Conservation (phyloP, 1,284 basidiomycete genomes). For the Cystobasidium pallidum region DNA sequence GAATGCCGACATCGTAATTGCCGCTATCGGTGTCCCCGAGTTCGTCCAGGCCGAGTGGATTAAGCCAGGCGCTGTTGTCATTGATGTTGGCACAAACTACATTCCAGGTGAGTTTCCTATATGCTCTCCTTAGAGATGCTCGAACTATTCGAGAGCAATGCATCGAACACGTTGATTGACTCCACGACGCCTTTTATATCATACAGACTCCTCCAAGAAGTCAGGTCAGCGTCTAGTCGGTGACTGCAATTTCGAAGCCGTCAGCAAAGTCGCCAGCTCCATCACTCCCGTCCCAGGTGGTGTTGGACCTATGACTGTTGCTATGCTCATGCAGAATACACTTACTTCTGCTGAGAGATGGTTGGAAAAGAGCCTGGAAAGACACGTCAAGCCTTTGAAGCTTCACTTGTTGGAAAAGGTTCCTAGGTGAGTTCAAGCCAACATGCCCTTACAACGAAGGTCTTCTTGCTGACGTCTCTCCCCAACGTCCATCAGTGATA, state of each 20-base stretch:
- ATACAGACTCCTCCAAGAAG: constrained; percentile 82
- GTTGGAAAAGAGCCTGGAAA: constrained; percentile 69
- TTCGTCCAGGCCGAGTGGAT: constrained; percentile 93
- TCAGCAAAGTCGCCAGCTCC: constrained; percentile 74
- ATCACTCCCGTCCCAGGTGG: constrained; percentile 99
- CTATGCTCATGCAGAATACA: constrained; percentile 97
- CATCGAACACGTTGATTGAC: not conserved
- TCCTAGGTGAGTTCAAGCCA: constrained; percentile 63
- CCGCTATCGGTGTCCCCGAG: constrained; percentile 89
- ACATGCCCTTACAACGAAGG: no score
- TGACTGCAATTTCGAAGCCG: constrained; percentile 86
- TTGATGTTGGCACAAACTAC: constrained; percentile 98
- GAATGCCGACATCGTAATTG: constrained; percentile 86
- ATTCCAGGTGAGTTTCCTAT: constrained; percentile 67
- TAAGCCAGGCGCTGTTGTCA: constrained; percentile 89
- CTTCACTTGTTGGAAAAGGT: constrained; percentile 81
- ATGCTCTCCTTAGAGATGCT: no score
- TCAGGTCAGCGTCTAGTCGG: constrained; percentile 94
- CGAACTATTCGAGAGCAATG: not conserved
- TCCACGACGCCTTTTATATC: not conserved
- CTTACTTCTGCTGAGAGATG: constrained; percentile 79
- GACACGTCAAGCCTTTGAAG: constrained; percentile 74
- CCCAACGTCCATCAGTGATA: constrained; percentile 66
- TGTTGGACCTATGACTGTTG: constrained; percentile 99
- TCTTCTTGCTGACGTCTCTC: no score